Conservation (phyloP, 2,329 filamentous ascomycete genomes). For the Ustilaginoidea virens region DNA sequence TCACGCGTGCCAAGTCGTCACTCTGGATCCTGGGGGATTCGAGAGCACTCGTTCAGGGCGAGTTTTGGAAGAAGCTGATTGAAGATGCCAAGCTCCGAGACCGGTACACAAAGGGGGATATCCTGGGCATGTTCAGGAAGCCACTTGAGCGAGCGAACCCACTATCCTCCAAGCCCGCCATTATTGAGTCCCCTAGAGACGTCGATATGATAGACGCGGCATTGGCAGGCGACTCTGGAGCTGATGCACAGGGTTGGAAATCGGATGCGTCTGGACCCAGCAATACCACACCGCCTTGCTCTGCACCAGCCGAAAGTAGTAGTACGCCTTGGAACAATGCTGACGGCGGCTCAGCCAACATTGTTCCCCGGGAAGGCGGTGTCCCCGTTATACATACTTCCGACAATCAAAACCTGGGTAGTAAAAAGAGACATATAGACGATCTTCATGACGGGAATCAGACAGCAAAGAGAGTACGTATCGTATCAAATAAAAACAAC, state of each 20-base stretch:
- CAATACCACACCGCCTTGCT: not conserved
- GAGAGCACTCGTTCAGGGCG: slow-evolving; percentile 66
- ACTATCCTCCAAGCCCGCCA: slow-evolving; percentile 7
- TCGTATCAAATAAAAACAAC: slow-evolving; percentile 1
- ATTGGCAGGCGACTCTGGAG: not conserved
- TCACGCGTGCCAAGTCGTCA: slow-evolving; percentile 91
- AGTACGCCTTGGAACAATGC: not conserved
- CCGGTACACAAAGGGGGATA: slow-evolving; percentile 56
- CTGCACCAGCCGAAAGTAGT: slow-evolving; percentile 4
- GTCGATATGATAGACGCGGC: slow-evolving; percentile 5
- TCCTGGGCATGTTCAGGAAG: slow-evolving; percentile 31
- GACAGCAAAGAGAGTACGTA: slow-evolving; percentile 26
- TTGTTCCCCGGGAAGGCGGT: slow-evolving; percentile 12
- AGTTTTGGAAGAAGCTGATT: slow-evolving; percentile 82
- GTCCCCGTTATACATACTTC: slow-evolving; percentile 26
- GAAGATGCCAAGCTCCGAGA: slow-evolving; percentile 62
- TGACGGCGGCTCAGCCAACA: slow-evolving; percentile 1
- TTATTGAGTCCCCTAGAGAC: slow-evolving; percentile 2
- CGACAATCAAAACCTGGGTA: slow-evolving; percentile 8
- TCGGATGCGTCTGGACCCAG: not conserved
- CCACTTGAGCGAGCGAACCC: slow-evolving; percentile 22
- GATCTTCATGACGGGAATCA: slow-evolving; percentile 16
- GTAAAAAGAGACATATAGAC: slow-evolving; percentile 30
- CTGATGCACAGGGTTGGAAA: not conserved
- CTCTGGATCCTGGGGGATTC: slow-evolving; percentile 95